phyloP scores from a whole-genome alignment of 2,329 filamentous ascomycete species.

The Verticillium isaacii region DNA sequence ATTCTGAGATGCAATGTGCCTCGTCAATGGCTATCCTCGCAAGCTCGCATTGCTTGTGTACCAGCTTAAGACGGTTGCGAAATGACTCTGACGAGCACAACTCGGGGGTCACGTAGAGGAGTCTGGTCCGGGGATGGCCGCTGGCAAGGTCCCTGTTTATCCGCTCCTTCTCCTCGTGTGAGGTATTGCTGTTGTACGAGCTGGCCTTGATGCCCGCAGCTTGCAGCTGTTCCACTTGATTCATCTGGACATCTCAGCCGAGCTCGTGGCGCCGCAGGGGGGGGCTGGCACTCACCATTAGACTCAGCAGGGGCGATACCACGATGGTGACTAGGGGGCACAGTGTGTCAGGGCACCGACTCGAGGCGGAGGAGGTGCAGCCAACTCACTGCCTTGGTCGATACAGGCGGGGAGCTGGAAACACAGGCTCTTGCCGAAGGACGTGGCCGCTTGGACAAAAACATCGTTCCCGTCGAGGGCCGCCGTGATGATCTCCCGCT shows the following conservation, averaged over 20 bases:
- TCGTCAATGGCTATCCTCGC: constrained; percentile 87
- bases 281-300: constrained; percentile 61
- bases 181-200: constrained; percentile 81
- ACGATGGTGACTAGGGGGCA: constrained; percentile 70
- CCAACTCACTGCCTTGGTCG: constrained; percentile 70
- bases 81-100: constrained; percentile 76
- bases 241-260: constrained; percentile 55
- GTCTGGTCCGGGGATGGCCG: constrained; percentile 75
- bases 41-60: constrained; percentile 79
- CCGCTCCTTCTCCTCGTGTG: constrained; percentile 55
- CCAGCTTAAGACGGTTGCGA: constrained; percentile 65
- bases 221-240: constrained; percentile 80
- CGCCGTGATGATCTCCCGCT: constrained; percentile 81
- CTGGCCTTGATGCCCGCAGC: constrained; percentile 73
- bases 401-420: constrained; percentile 89
- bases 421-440: constrained; percentile 90
- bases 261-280: not conserved
- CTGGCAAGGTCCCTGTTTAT: constrained; percentile 81
- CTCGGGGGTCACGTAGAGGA: constrained; percentile 93
- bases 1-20: constrained; percentile 96
- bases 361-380: not conserved
- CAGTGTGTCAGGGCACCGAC: not conserved
- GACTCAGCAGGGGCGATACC: constrained; percentile 78
- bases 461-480: constrained; percentile 83
- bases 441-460: constrained; percentile 85